These are phyloP conservation scores for Tulasnella sp. DNA, from an alignment of 768 basidiomycete genomes.

Conservation along the genomic window DNA sequence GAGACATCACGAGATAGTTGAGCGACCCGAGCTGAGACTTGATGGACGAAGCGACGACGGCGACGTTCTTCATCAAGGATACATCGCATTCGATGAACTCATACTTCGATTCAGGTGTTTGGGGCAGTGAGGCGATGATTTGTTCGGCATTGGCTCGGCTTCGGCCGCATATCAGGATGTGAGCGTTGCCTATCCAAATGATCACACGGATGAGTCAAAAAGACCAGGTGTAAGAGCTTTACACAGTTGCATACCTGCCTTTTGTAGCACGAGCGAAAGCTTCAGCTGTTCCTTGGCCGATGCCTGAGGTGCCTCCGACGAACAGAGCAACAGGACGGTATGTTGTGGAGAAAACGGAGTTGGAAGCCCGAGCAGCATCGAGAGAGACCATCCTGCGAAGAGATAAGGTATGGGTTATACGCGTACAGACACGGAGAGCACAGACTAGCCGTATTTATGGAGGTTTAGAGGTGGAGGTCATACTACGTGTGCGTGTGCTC, in stretches of 20 bases:
- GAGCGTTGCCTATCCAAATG: conserved; percentile 7
- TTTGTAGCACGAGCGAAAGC: conserved; percentile 12
- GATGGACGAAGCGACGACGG: neutral
- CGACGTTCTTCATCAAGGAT: conserved; percentile 19
- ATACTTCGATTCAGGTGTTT: conserved; percentile 20
- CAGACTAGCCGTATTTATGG: too few species aligned
- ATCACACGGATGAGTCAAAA: neutral
- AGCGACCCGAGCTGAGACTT: conserved; percentile 5
- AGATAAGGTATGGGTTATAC: too few species aligned
- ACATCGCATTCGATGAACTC: conserved; percentile 26
- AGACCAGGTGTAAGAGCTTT: conserved; percentile 11
- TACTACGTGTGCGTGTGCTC: too few species aligned
- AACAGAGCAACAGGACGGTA: conserved; percentile 15
- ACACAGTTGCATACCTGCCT: conserved; percentile 15
- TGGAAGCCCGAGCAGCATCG: neutral
- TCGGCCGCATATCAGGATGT: conserved; percentile 20
- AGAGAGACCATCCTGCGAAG: neutral
- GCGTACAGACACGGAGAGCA: too few species aligned
- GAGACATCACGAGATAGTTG: conserved; percentile 17
- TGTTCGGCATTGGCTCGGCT: conserved; percentile 18
- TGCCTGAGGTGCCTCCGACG: conserved; percentile 16
- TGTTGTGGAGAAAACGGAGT: neutral
- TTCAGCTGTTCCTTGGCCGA: conserved; percentile 15
- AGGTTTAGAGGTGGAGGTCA: too few species aligned
- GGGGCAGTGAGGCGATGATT: conserved; percentile 18